Conservation (phyloP, 768 basidiomycete species). For the Phylloporus sp. region DNA sequence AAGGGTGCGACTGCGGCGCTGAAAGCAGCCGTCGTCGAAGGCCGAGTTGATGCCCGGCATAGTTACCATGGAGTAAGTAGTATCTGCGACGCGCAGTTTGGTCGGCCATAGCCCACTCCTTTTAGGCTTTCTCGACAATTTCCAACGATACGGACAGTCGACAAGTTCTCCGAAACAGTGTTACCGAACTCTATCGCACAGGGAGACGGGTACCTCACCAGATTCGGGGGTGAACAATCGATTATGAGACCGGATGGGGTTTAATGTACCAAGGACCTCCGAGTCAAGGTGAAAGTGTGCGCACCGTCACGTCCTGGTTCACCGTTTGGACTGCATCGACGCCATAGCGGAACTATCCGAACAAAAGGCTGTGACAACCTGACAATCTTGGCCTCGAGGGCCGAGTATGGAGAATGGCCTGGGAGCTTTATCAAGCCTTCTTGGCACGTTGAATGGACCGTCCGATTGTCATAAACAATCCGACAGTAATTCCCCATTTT, state of each 20-base stretch:
- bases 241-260: conserved; percentile 65
- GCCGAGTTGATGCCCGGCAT: conserved; percentile 59
- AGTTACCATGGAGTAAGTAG: conserved; percentile 70
- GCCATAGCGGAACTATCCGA: background rate
- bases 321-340: conserved; percentile 27
- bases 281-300: conserved; percentile 39
- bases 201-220: conserved; percentile 64
- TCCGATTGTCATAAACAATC: background rate
- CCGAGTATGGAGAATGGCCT: background rate
- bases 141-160: conserved; percentile 47
- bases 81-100: conserved; percentile 4
- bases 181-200: background rate
- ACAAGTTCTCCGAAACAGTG: background rate
- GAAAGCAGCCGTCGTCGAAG: conserved; percentile 53
- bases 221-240: conserved; percentile 71
- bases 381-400: background rate
- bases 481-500: background rate
- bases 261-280: conserved; percentile 52
- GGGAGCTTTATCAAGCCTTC: too few species aligned
- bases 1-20: conserved; percentile 51
- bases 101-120: background rate
- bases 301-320: background rate
- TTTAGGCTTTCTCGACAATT: conserved; percentile 64
- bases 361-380: too few species aligned
- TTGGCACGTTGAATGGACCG: background rate